phyloP scores from a whole-genome alignment of 257 asterid genomes.

The Solanum piurae region DNA sequence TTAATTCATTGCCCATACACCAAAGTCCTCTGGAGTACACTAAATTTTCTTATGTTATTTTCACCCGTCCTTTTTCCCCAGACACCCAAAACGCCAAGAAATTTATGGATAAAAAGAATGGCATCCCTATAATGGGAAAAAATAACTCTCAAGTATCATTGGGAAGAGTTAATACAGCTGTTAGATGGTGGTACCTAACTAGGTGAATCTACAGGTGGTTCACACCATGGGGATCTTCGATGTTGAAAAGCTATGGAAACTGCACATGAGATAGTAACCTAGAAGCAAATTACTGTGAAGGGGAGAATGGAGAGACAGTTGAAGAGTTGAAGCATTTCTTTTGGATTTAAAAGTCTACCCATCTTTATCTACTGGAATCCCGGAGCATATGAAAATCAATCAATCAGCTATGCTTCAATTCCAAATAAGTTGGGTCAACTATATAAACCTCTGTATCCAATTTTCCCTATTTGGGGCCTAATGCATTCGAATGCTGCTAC shows the following conservation, averaged over 20 bases:
- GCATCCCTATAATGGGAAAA: not conserved
- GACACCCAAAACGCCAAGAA: not conserved
- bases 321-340: not conserved
- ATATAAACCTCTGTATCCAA: not conserved
- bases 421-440: not conserved
- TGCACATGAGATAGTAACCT: not conserved
- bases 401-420: not conserved
- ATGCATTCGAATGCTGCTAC: not conserved
- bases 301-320: not conserved
- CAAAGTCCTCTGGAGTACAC: not conserved
- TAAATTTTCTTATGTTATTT: not conserved
- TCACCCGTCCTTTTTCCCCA: not conserved
- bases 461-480: not conserved
- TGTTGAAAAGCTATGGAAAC: not conserved
- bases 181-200: not conserved
- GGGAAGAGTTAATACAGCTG: not conserved
- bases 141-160: not conserved
- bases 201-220: not conserved
- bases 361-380: not conserved
- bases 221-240: not conserved
- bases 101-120: not conserved
- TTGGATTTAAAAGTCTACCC: not conserved
- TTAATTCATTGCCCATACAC: not conserved
- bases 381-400: not conserved
- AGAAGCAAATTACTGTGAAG: not conserved